Base-by-base conservation (phyloP, 805 yeast genomes). In the Clavispora santaluciae region DNA sequence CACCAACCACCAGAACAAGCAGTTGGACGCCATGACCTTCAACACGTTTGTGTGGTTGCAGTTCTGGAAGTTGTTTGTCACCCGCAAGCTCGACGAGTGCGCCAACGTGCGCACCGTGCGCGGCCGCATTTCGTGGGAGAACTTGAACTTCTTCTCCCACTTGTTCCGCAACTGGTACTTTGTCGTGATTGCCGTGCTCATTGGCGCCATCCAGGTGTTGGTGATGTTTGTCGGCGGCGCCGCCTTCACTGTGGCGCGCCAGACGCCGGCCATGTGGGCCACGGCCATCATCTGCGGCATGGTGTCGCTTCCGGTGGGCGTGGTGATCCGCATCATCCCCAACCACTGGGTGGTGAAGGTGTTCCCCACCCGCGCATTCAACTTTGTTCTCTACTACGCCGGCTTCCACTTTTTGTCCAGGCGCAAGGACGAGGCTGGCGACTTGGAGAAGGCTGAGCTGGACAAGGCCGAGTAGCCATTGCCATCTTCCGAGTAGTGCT, bases 221-320 rank as follows among this genome's bases (percentile, higher is more conserved):
- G 91, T 93, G 53, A 93, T 93, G 98, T 86, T 81, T 64, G 91
- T 87, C 48, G 99, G 99, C 40, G 99, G 99, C 41, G 86, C 91
- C 31, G 96, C 99, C 0, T 93, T 93, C 64, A 79, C 90, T 6
- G 74, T 90, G 49, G 78, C 78, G 2, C 74, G 83, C 46, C 95
- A 86, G 63, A 83, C 95, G 1, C 84, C 85, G 6, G 79, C 79
- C 1, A 80, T 82, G 85, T 95, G 99, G 99, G 93, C 77, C 1
- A 80, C 88, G 2, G 93, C 98, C 0, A 63, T 91, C 5, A 55
- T 85, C 21, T 79, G 95, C 65, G 98, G 98, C 22, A 59, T 84
- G 47, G 36, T 85, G 13, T 83, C 96, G 12, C 64, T 93, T 30
- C 97, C 98, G 0, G 74, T 79, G 34, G 98, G 97, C 41, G 59